Evolutionary conservation across 116 monocot species (phyloP), one percentile per base, ranked within the genome.

Genomic region (Iris pallida): DNA sequence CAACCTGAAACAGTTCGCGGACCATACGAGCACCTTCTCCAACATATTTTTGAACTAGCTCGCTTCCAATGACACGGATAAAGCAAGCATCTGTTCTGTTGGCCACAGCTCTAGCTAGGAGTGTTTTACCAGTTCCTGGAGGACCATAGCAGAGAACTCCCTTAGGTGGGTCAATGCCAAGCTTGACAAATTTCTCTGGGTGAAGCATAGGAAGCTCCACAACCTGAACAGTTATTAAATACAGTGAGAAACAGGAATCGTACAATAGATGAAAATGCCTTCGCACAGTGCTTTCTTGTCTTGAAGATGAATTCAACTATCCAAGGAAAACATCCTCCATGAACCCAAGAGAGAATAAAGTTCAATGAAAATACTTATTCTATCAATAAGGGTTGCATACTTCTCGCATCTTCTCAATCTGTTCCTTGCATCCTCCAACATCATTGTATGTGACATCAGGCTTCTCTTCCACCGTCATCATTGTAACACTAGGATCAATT

Each of bases 161-260:
- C 73, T 93, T 93, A 0, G 93, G 93, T 58, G 93, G 93, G 66
- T 93, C 93, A 64, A 93, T 93, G 48, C 93, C 93, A 46, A 93
- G 81, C 77, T 88, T 88, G 55, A 93, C 93, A 84, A 93, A 93
- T 75, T 93, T 93, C 78, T 93, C 93, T 48, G 93, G 93, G 74
- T 93, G 93, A 73, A 93, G 86, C 93, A 93, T 93, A 30, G 93
- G 93, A 60, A 93, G 86, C 77, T 93, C 93, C 12, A 93, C 93
- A 62, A 93, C 93, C 92, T 92, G 73, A 42, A 52, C 30, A 61
- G 10, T 8, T 59, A 61, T 15, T 11, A 47, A 2, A 62, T 10
- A 3, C 10, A 47, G 46, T 47, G 41, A 7, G 18, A 46, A 64
- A 47, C 47, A 64, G 19, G 47, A 4, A 46, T 19, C 5, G 3